Percentiles rank a stretch among this genome's conserved stretches.
Evolutionary conservation across 345 rosid genomes (phyloP).

Genomic region (Crucihimalaya himalaica): DNA sequence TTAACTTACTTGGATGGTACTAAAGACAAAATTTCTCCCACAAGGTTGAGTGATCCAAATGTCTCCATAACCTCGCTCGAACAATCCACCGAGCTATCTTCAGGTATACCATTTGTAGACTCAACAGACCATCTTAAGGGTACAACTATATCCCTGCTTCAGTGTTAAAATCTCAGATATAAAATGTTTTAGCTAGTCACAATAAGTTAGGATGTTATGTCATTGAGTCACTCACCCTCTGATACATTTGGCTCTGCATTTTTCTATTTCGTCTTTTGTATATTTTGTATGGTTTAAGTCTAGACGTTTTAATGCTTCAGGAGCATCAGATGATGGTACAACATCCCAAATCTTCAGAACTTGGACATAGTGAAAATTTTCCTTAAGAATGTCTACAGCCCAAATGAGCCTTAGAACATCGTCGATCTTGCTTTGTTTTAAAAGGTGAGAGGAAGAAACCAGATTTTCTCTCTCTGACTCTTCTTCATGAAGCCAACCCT

Average conservation of each 20-base stretch:
- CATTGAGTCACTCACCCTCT: conserved; percentile 26
- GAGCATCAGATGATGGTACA: conserved; percentile 22
- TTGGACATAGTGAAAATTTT: conserved; percentile 30
- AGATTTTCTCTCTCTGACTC: background rate
- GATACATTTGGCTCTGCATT: conserved; percentile 23
- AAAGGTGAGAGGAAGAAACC: conserved; percentile 27
- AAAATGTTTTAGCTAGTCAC: background rate
- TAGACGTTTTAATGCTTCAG: conserved; percentile 21
- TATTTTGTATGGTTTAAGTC: background rate
- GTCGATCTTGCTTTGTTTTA: conserved; percentile 57
- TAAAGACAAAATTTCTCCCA: background rate
- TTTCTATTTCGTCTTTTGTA: conserved; percentile 5
- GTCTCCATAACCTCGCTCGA: background rate
- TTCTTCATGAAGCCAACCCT: conserved; percentile 40
- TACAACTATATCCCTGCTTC: conserved; percentile 16
- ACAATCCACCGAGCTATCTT: background rate
- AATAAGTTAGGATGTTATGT: background rate
- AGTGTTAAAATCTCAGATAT: background rate
- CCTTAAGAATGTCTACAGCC: conserved; percentile 41
- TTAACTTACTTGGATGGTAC: conserved; percentile 25
- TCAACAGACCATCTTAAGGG: conserved; percentile 30
- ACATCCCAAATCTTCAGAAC: conserved; percentile 45
- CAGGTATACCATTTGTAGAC: background rate
- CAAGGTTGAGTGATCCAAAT: conserved; percentile 19
- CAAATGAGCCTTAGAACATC: conserved; percentile 32